phyloP scores from a whole-genome alignment of 2,329 filamentous ascomycete genomes.

The Colletotrichum truncatum region DNA sequence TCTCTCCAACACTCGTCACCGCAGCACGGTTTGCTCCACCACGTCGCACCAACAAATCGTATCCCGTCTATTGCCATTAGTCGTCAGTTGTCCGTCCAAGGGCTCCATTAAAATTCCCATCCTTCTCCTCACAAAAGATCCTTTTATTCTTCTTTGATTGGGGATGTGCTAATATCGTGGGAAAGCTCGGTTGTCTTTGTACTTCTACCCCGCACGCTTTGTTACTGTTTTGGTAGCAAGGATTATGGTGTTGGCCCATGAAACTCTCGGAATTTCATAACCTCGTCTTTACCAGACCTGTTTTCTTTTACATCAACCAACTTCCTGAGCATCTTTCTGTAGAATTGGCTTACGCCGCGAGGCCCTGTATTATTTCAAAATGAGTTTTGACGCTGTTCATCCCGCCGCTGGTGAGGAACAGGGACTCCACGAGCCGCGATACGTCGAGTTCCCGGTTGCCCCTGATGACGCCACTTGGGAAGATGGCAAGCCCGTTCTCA shows the following conservation, averaged over 20 bases:
- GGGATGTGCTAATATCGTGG: not conserved
- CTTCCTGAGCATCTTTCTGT: too few species aligned
- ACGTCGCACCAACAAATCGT: not conserved
- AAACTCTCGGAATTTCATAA: not conserved
- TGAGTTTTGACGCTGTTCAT: not conserved
- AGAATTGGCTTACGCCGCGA: too few species aligned
- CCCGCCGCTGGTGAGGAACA: slow-evolving; percentile 11
- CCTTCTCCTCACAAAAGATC: slow-evolving; percentile 10
- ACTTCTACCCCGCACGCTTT: not conserved
- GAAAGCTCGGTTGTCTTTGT: not conserved
- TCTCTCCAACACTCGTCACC: not conserved
- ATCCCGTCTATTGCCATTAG: not conserved
- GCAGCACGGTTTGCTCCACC: not conserved
- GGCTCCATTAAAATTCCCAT: not conserved
- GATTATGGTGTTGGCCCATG: not conserved
- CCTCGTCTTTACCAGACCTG: not conserved
- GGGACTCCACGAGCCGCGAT: slow-evolving; percentile 1
- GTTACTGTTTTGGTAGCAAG: not conserved
- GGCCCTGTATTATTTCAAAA: not conserved
- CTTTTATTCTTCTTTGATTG: not conserved
- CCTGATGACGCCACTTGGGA: slow-evolving; percentile 13
- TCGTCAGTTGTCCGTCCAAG: not conserved
- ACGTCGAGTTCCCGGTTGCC: slow-evolving; percentile 3
- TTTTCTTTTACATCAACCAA: not conserved
- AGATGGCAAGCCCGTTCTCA: slow-evolving; percentile 4